Evolutionary conservation across 148 eudicot genomes (phyloP), one percentile per base, ranked within the genome.

Genomic region (Chenopodium album): DNA sequence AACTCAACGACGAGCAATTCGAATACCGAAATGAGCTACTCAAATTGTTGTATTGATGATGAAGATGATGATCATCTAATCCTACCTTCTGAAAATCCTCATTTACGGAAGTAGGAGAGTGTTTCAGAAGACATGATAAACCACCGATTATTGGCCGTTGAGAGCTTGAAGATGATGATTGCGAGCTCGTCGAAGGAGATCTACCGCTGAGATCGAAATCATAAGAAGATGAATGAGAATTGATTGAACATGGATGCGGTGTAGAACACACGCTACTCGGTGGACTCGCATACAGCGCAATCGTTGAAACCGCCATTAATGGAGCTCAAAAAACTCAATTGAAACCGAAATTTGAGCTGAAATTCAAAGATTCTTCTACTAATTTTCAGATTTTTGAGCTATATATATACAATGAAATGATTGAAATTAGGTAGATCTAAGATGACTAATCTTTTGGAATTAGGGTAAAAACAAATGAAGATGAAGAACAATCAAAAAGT

Each of bases 251-350:
- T 4, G 86, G 81, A 79, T 91, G 84, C 2, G 92, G 85, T 74
- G 90, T 70, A n/a, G 98, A 89, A 60, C 94, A 87, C 12, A 91
- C 80, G 80, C 88, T 89, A 78, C 94, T 89, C 10, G 98, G 92
- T 32, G 98, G 91, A 74, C 87, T 95, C 54, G 91, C 92, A 71
- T 92, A 94, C 56, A 94, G 73, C 31, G 98, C 97, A 64, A 96
- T 92, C 4, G 98, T 88, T 28, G 98, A 92, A 47, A 96, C 95
- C 91, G 89, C 91, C 98, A 93, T 93, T 78, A n/a, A 63, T 76
- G 31, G 46, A 17, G 32, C 22, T 46, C 7, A 7, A 37, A 67
- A 14, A 65, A 9, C 8, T 28, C 50, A 37, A 75, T 47, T 64
- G 13, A 50, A 82, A 17, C 31, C 14, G 9, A 48, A 81, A 66